Evolutionary conservation across 2,329 filamentous ascomycete species (phyloP), one percentile per base, ranked within the genome.

Genomic region (Furcasterigmium furcatum): DNA sequence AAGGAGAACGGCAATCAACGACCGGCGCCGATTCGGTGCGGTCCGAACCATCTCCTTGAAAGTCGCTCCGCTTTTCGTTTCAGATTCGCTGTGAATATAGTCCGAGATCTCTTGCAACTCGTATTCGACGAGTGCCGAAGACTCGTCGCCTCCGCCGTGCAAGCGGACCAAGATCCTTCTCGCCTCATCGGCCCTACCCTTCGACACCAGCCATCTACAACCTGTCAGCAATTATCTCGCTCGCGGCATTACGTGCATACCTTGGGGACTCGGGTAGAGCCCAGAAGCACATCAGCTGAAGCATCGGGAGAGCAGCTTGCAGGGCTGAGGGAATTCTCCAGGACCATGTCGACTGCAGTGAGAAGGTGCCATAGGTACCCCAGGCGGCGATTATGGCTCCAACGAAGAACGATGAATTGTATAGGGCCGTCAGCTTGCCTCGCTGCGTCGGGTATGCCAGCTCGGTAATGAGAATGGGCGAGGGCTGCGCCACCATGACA

Each of bases 41-140:
- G 35, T 67, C 63, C 53, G n/a, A n/a, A 52, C 72, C 66, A 58
- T 82, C 79, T 19, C 79, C 56, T 45, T 68, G 64, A 48, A 82
- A 67, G 5, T 77, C 80, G 56, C 79, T 75, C 59, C 73, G 74
- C 60, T n/a, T n/a, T n/a, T n/a, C n/a, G n/a, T n/a, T n/a, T n/a
- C n/a, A n/a, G n/a, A n/a, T n/a, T n/a, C n/a, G n/a, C n/a, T n/a
- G n/a, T n/a, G n/a, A n/a, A n/a, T n/a, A n/a, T n/a, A n/a, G n/a
- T n/a, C n/a, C n/a, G n/a, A n/a, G n/a, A 84, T 83, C 62, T 84
- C 79, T 25, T 68, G 68, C 61, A 70, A 80, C 56, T 83, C 78
- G 55, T 78, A 76, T 52, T 80, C 73, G 7, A 83, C 80, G 14
- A 73, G 73, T 10, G 72, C 61, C 58, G 81, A n/a, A n/a, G n/a